Evolutionary conservation across 805 yeast species (phyloP), one percentile per base, ranked within the genome.

Genomic region (Myxozyma lipomycoides): DNA sequence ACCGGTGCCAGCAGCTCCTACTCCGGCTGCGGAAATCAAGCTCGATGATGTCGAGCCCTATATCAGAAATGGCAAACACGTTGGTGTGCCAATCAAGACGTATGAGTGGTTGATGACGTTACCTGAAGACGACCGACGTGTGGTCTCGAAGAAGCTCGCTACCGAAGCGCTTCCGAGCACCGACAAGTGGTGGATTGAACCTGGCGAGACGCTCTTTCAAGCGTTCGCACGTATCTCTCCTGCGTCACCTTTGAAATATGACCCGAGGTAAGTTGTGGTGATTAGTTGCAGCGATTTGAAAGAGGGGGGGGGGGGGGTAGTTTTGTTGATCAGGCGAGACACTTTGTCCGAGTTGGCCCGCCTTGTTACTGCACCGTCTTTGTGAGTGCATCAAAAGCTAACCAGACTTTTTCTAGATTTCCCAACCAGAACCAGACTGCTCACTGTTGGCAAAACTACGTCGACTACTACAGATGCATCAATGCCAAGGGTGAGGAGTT

Each of bases 361-460:
- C n/a, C n/a, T n/a, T n/a, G n/a, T n/a, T n/a, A n/a, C n/a, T n/a
- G n/a, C n/a, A n/a, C n/a, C n/a, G n/a, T n/a, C n/a, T 28, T 28
- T 28, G 32, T 28, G 7, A 28, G 32, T 28, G 32, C 12, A 12
- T 12, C 12, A 28, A 28, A 28, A 28, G 12, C 7, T 9, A 28
- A n/a, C n/a, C 34, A 10, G 34, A 28, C 34, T 28, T 15, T 10
- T 35, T 23, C 36, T 34, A 55, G 96, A 73, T 90, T 90, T 82
- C 98, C 98, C 62, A 82, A 88, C 78, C 90, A 83, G 73, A 91
- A 91, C 82, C 98, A 91, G 76, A 87, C 97, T 66, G 89, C 85
- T 77, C 96, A 91, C 79, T 93, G 98, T 79, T 95, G 91, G 60
- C 97, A 91, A 77, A 79, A 91, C 64, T 93, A 91, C 77, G 88